Evolutionary conservation across 208 protist genomes (phyloP).

Genomic region (Plasmodiophora brassicae): DNA sequence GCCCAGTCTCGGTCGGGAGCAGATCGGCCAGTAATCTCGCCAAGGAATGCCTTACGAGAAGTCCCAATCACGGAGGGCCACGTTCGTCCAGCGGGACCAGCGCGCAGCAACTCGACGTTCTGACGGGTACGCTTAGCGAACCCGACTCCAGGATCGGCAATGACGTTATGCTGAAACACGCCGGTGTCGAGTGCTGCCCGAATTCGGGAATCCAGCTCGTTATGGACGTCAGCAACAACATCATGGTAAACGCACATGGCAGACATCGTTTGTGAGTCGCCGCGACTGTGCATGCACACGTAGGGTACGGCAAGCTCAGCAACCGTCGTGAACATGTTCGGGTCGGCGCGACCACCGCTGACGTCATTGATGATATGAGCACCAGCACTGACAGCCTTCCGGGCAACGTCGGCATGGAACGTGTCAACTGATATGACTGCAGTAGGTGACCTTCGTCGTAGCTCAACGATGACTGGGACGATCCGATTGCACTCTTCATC

Average conservation of each 20-base stretch:
- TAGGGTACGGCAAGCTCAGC: not conserved
- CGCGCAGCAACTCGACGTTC: constrained; percentile 8
- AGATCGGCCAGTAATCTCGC: not conserved
- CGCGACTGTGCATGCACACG: constrained; percentile 18
- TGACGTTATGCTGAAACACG: not conserved
- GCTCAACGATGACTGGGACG: not conserved
- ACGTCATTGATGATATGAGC: not conserved
- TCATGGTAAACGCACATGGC: not conserved
- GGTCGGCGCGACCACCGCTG: not conserved
- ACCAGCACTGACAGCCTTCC: not conserved
- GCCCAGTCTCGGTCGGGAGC: not conserved
- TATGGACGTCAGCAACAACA: not conserved
- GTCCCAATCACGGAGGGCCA: not conserved
- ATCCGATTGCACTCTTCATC: not conserved
- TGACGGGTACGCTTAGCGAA: not conserved
- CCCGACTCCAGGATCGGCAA: not conserved
- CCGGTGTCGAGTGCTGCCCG: not conserved
- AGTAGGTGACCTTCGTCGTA: not conserved
- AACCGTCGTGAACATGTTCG: not conserved
- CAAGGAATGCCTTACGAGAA: not conserved
- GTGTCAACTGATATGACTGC: not conserved
- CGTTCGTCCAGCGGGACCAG: not conserved
- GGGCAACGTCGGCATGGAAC: not conserved
- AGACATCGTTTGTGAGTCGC: not conserved
- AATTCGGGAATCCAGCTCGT: not conserved